Percentiles rank a stretch among this genome's conserved stretches.
Conservation (phyloP, 2,329 filamentous ascomycete genomes). For the Cercospora zeae-maydis region DNA sequence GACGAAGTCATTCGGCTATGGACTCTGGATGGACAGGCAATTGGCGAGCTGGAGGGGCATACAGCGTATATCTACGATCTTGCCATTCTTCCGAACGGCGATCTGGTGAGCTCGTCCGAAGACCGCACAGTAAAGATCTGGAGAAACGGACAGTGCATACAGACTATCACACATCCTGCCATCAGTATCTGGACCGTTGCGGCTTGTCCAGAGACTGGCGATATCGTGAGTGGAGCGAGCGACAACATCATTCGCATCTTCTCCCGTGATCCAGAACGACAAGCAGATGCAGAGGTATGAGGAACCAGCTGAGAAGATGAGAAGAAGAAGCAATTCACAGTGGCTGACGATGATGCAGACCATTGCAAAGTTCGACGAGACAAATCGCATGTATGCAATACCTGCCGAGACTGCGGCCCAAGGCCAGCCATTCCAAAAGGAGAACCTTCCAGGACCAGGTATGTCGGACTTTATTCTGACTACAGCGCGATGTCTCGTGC, state of each 20-base stretch:
- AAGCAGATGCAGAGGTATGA: conserved; percentile 63
- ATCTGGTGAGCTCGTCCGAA: conserved; percentile 86
- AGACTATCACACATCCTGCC: conserved; percentile 94
- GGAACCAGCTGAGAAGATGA: too few species aligned
- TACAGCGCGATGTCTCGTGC: background rate
- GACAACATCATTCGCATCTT: conserved; percentile 84
- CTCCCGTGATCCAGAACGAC: conserved; percentile 64
- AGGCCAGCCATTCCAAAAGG: conserved; percentile 70
- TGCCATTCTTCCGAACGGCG: conserved; percentile 71
- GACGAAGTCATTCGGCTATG: conserved; percentile 86
- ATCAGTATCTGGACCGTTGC: conserved; percentile 95
- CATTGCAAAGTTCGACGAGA: conserved; percentile 72
- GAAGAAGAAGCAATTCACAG: background rate
- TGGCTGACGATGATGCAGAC: conserved; percentile 22
- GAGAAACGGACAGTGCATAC: conserved; percentile 76
- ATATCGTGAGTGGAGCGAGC: conserved; percentile 90
- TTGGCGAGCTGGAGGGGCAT: conserved; percentile 79
- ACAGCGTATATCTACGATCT: conserved; percentile 94
- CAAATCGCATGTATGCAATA: conserved; percentile 43
- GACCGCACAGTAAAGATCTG: conserved; percentile 91
- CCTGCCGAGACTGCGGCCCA: conserved; percentile 63
- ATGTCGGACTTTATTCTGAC: conserved; percentile 18
- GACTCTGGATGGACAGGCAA: conserved; percentile 72
- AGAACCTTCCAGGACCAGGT: conserved; percentile 75
- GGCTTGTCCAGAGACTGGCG: conserved; percentile 75